Conservation (phyloP, 1,139 yeast species). For the Meyerozyma carpophila region DNA sequence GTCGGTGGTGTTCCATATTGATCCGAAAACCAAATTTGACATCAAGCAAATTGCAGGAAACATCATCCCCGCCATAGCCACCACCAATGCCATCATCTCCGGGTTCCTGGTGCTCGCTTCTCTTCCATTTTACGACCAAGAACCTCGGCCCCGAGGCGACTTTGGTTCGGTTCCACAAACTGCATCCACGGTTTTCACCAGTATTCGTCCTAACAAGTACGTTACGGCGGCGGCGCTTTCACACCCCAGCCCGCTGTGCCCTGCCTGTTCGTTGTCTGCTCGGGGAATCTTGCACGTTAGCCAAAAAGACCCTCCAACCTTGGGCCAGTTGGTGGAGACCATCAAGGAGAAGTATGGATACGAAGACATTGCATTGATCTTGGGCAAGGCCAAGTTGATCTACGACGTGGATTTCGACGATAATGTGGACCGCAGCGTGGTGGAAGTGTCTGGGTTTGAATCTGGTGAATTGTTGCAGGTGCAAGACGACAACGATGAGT, state of each 20-base stretch:
- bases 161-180: constrained; percentile 10
- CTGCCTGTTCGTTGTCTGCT: constrained; percentile 64
- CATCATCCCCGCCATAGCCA: constrained; percentile 97
- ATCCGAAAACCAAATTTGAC: constrained; percentile 73
- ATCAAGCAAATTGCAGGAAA: constrained; percentile 95
- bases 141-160: not conserved
- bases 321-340: constrained; percentile 41
- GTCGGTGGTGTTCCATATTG: constrained; percentile 67
- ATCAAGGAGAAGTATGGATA: constrained; percentile 48
- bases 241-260: constrained; percentile 63
- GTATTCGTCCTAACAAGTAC: constrained; percentile 65
- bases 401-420: constrained; percentile 91
- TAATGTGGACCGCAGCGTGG: constrained; percentile 46
- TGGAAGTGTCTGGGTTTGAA: constrained; percentile 46
- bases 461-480: constrained; percentile 61
- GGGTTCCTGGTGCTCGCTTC: constrained; percentile 55
- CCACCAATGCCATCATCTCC: constrained; percentile 92
- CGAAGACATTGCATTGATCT: constrained; percentile 57
- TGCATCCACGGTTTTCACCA: constrained; percentile 56
- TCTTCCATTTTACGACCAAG: not conserved
- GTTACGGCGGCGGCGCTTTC: constrained; percentile 59
- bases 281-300: constrained; percentile 32
- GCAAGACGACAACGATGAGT: constrained; percentile 71
- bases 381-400: constrained; percentile 55
- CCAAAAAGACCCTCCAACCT: constrained; percentile 9